Evolutionary conservation across 176 grass and related monocot species (phyloP), one percentile per base, ranked within the genome.

Genomic region (Tuctoria greenei): DNA sequence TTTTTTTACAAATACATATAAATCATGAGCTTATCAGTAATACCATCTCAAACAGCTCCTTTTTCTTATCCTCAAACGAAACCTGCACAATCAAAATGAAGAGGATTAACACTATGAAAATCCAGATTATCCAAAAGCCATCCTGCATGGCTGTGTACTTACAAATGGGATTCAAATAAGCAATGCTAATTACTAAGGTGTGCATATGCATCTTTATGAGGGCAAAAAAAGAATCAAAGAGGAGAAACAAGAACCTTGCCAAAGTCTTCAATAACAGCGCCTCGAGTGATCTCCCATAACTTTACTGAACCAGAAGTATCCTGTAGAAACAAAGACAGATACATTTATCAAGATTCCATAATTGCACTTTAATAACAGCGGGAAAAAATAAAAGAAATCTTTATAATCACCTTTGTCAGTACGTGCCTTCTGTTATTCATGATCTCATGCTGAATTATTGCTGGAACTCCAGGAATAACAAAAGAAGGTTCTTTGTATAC

Each of bases 11-110:
- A 61, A 88, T 61, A 74, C n/a, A 62, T 35, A 26, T 23, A 59
- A 66, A 63, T 57, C 36, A 47, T 42, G 8, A 57, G 46, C 26
- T 42, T 20, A 81, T 50, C 66, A 63, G 69, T 45, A 52, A 75
- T 94, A 95, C 95, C 95, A 91, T 94, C 81, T 99, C 95, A 92
- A 95, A 99, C 69, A 99, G 65, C 54, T 99, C 95, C 24, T 95
- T 93, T 88, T 99, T 99, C 71, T 92, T 99, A 77, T 99, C 88
- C 5, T 95, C 95, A 58, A 99, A 99, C 51, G 91, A 90, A 84
- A 99, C 85, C 95, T 99, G 82, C 91, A 82, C 20, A 49, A 28
- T 57, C 16, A 88, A 73, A 93, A 76, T 6, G 17, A 59, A 83
- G 67, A 40, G 51, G 68, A 64, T 82, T 72, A 79, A 65, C 58